phyloP scores from a whole-genome alignment of 768 basidiomycete species.

The Mycena pura region DNA sequence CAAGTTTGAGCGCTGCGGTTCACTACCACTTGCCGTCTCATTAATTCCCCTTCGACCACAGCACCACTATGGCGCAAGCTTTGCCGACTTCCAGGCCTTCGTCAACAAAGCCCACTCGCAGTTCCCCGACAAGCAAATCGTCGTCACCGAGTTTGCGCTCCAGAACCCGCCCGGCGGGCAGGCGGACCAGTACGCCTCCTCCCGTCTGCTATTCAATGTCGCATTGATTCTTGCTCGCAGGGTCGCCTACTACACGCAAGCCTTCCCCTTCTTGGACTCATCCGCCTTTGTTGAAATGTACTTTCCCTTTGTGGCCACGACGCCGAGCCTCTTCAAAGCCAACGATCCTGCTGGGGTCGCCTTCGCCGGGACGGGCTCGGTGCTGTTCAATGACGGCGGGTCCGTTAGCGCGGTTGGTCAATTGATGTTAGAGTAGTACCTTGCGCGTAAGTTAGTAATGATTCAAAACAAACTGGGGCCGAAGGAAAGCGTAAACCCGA shows the following conservation, averaged over 20 bases:
- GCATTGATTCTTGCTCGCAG: constrained; percentile 15
- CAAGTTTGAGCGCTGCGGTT: too few species aligned
- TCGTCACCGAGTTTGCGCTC: constrained; percentile 43
- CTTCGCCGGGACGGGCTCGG: constrained; percentile 36
- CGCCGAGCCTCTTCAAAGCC: constrained; percentile 32
- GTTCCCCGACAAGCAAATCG: constrained; percentile 28
- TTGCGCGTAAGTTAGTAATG: too few species aligned
- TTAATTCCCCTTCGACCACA: not conserved
- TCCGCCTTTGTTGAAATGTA: constrained; percentile 40
- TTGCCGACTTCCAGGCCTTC: constrained; percentile 37
- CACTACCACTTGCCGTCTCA: not conserved
- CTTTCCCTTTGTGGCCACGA: constrained; percentile 44
- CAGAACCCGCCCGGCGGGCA: constrained; percentile 37
- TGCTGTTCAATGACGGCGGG: constrained; percentile 41
- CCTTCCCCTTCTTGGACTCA: constrained; percentile 42
- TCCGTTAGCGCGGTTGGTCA: constrained; percentile 7
- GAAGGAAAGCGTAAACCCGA: too few species aligned
- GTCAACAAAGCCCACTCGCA: constrained; percentile 5
- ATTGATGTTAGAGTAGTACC: constrained; percentile 17
- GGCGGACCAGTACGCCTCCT: constrained; percentile 30
- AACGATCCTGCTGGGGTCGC: constrained; percentile 26
- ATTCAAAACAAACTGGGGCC: too few species aligned
- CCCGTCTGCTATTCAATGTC: not conserved
- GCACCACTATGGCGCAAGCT: constrained; percentile 29
- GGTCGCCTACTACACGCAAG: constrained; percentile 39